Conservation (phyloP, 2,329 filamentous ascomycete species). For the Arthroderma sp. region DNA sequence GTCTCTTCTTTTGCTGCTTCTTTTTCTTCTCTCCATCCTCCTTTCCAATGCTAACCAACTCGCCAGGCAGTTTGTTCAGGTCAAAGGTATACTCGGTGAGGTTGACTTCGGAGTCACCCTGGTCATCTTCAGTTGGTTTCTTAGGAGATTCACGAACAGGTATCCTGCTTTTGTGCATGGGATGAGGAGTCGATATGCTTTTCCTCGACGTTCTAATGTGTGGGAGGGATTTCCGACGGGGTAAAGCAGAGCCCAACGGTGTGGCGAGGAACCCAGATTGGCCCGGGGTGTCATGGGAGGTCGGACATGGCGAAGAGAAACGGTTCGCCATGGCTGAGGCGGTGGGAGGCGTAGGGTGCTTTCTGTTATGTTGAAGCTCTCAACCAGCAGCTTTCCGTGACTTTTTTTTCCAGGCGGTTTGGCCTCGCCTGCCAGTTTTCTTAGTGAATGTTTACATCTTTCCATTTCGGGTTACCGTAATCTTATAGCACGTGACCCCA, state of each 20-base stretch:
- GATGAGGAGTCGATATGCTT: neutral
- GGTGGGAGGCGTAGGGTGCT: neutral
- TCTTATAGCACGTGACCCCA: neutral
- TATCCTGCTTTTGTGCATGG: neutral
- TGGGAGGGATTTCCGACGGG: constrained; percentile 10
- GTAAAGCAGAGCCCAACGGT: constrained; percentile 28
- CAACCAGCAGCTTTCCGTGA: neutral
- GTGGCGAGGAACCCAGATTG: constrained; percentile 30
- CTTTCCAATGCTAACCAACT: constrained; percentile 15
- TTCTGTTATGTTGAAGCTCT: neutral
- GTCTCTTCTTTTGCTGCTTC: constrained; percentile 16
- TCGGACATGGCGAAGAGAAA: constrained; percentile 28
- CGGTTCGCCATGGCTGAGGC: constrained; percentile 12
- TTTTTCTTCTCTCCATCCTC: constrained; percentile 12
- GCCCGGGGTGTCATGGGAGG: constrained; percentile 33
- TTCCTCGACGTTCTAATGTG: neutral
- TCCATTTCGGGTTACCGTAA: constrained; percentile 1
- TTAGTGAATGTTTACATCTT: constrained; percentile 7
- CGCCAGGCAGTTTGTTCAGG: constrained; percentile 27
- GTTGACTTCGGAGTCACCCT: constrained; percentile 27
- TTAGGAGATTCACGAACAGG: constrained; percentile 1
- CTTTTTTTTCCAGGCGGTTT: neutral
- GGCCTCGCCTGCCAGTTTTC: neutral
- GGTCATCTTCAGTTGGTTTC: constrained; percentile 16
- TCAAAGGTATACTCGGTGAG: constrained; percentile 32